phyloP scores from a whole-genome alignment of 2,329 filamentous ascomycete genomes.

The Paecilomyces sp. region DNA sequence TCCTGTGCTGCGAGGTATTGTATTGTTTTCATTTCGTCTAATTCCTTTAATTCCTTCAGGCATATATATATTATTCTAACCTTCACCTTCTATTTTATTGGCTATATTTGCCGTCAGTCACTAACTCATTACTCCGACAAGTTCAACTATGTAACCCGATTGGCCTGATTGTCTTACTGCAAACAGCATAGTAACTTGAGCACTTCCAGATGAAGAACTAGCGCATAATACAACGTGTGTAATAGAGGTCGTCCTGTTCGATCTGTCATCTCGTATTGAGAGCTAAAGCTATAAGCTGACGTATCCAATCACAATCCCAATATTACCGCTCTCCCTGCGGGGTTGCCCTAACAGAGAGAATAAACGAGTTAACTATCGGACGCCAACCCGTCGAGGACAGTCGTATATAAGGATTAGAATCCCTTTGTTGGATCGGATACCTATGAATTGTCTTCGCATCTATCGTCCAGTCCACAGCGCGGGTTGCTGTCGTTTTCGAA shows the following conservation, averaged over 20 bases:
- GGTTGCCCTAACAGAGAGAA: background rate
- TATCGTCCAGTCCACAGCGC: background rate
- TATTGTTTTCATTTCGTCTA: no score
- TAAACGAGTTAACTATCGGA: background rate
- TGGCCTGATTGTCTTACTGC: background rate
- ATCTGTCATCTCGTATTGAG: background rate
- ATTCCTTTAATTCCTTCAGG: no score
- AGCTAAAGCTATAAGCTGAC: background rate
- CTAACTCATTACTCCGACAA: no score
- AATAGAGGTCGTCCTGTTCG: background rate
- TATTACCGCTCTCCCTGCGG: background rate
- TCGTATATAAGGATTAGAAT: background rate
- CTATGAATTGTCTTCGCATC: background rate
- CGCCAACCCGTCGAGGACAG: background rate
- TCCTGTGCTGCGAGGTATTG: no score
- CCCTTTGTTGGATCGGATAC: background rate
- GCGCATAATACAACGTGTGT: background rate
- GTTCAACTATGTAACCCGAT: background rate
- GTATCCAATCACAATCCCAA: background rate
- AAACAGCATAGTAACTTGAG: background rate
- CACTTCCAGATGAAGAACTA: background rate
- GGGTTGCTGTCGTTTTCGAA: background rate
- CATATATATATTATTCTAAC: no score
- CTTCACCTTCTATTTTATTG: no score
- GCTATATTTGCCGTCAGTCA: no score